Base-by-base conservation (phyloP, 2,329 filamentous ascomycete genomes). In the Pochonia chlamydosporia region DNA sequence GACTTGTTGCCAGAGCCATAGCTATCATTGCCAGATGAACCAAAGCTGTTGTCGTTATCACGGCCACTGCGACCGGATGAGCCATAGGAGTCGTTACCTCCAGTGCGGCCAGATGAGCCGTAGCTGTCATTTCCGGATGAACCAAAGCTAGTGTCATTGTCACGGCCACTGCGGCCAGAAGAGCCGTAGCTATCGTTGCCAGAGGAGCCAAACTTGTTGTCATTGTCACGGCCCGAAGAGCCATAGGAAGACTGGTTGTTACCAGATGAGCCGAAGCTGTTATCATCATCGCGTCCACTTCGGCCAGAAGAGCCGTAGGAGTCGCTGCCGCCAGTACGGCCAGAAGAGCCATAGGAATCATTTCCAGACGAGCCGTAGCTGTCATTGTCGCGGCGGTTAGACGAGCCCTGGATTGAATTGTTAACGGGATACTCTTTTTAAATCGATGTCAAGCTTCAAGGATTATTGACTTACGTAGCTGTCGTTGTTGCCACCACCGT, bases 401-500 rank as follows among this genome's bases (percentile, higher is more conserved):
- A 49, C 14, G 51, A 52, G 39, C 56, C 53, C 40, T 50, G 52
- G 36, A 20, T 44, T 24, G 54, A 40, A 35, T 52, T 43, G 33
- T 55, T 49, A 54, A 40, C 51, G 16, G 14, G 24, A 28, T 31
- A 31, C 16, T 20, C 25, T 6, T 33, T 28, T 7, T 13, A 13
- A 7, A 14, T 28, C 10, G 13, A 9, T 23, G 26, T n/a, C 36
- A 7, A 36, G 16, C 20, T 4, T 6, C 3, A 21, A 23, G 7
- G 14, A 21, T 26, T 18, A 13, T 21, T 52, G 43, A 43, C 59
- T 33, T 52, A 60, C 57, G 52, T 53, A 56, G 51, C 56, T 62
- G 48, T 63, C 56, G 54, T 25, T 48, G 40, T 59, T 59, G 46
- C 58, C 57, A 52, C 55, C 55, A 52, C 55, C 55, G 46, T 58